Conservation (phyloP, 164 flowering plant genomes). For the Annona cherimola region DNA sequence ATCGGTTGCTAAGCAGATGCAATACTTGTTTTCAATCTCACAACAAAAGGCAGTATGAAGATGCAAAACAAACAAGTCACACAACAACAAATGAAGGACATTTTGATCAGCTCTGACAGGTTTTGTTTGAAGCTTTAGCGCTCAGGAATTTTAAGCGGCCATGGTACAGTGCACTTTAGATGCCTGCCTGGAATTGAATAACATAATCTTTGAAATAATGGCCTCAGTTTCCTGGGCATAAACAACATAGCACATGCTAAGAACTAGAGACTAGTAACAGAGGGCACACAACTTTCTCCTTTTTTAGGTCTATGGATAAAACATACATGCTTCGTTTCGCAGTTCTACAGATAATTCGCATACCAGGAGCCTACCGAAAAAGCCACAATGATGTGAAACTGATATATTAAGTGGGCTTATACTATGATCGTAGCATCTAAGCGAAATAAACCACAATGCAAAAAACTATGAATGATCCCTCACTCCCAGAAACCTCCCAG, state of each 20-base stretch:
- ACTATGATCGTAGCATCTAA: constrained; percentile 3
- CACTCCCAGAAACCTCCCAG: constrained; percentile 5
- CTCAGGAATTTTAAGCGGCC: background rate
- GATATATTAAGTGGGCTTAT: constrained; percentile 3
- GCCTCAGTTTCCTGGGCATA: background rate
- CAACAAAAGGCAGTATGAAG: too few relatives aligned
- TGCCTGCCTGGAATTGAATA: background rate
- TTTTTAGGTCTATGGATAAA: too few relatives aligned
- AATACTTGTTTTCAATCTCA: background rate
- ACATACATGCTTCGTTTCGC: background rate
- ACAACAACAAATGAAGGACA: background rate
- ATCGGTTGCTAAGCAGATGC: background rate
- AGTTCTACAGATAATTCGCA: background rate
- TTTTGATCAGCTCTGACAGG: background rate
- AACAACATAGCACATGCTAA: background rate
- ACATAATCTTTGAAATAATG: background rate
- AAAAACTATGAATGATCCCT: constrained; percentile 5
- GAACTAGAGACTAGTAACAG: background rate
- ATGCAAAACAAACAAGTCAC: too few relatives aligned
- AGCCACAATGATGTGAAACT: background rate
- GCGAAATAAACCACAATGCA: constrained; percentile 7
- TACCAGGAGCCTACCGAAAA: background rate
- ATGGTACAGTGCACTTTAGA: background rate
- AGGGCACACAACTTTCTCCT: too few relatives aligned
- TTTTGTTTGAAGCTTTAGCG: background rate